Percentiles rank a stretch among this genome's conserved stretches.
phyloP scores from a whole-genome alignment of 768 basidiomycete species.

The Sistotremastrum suecicum region DNA sequence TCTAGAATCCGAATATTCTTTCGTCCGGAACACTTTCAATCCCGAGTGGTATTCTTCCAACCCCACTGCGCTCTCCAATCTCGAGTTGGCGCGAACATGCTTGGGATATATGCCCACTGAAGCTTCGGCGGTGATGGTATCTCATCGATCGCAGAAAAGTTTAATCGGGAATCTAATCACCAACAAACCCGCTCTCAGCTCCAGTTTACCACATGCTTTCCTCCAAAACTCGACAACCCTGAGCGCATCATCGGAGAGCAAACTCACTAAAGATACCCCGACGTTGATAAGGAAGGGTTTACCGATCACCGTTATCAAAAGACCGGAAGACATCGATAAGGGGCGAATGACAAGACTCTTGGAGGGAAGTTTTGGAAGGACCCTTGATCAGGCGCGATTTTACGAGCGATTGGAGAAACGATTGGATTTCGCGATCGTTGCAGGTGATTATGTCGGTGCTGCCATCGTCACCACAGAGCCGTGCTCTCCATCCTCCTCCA shows the following conservation, averaged over 20 bases:
- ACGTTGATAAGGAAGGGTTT: conserved; percentile 84
- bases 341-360: conserved; percentile 65
- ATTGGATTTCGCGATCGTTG: conserved; percentile 86
- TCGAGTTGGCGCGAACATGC: conserved; percentile 74
- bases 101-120: conserved; percentile 84
- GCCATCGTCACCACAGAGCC: conserved; percentile 75
- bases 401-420: conserved; percentile 61
- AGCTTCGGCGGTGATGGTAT: conserved; percentile 93
- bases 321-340: conserved; percentile 55
- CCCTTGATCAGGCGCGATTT: conserved; percentile 58
- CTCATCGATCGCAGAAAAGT: conserved; percentile 88
- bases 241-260: conserved; percentile 20
- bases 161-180: conserved; percentile 96
- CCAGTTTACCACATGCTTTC: conserved; percentile 87
- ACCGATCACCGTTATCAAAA: conserved; percentile 71
- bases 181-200: conserved; percentile 92
- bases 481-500: conserved; percentile 26
- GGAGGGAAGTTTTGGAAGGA: conserved; percentile 73
- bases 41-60: conserved; percentile 60
- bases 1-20: conserved; percentile 70
- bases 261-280: conserved; percentile 80
- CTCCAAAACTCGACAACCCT: conserved; percentile 50
- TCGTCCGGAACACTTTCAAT: conserved; percentile 78
- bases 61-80: conserved; percentile 77
- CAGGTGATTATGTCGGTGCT: conserved; percentile 90